Evolutionary conservation across 345 rosid genomes (phyloP).

Genomic region (Eucalyptus regnans): DNA sequence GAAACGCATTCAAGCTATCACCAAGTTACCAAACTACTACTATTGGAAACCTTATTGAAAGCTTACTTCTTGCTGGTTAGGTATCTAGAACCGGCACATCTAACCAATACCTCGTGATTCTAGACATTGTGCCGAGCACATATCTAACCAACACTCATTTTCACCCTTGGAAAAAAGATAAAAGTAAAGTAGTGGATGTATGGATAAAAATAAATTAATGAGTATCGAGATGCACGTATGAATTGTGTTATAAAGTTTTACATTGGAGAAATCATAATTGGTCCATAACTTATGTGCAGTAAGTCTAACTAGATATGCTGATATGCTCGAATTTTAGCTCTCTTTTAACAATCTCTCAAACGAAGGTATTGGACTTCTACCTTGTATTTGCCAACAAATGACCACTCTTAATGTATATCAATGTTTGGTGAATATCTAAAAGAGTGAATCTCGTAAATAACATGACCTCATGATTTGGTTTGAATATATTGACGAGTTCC

Average conservation of each 20-base stretch:
- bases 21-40: too few relatives aligned
- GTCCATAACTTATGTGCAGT: fast-evolving
- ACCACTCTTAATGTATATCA: fast-evolving
- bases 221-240: not conserved
- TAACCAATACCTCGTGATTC: fast-evolving
- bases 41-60: too few relatives aligned
- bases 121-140: fast-evolving
- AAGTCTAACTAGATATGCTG: fast-evolving
- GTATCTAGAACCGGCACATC: too few relatives aligned
- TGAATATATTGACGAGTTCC: fast-evolving
- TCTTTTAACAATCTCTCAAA: too few relatives aligned
- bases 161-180: not conserved
- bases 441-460: not conserved
- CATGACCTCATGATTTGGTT: not conserved
- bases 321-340: fast-evolving
- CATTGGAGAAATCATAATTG: not conserved
- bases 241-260: not conserved
- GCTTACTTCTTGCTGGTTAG: too few relatives aligned
- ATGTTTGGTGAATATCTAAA: not conserved
- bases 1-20: too few relatives aligned
- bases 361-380: fast-evolving
- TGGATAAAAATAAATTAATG: not conserved
- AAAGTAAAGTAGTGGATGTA: not conserved
- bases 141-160: not conserved
- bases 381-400: not conserved